These are phyloP conservation scores for Erysiphe pisi DNA, from an alignment of 2,329 filamentous ascomycete species.

Conservation along the genomic window DNA sequence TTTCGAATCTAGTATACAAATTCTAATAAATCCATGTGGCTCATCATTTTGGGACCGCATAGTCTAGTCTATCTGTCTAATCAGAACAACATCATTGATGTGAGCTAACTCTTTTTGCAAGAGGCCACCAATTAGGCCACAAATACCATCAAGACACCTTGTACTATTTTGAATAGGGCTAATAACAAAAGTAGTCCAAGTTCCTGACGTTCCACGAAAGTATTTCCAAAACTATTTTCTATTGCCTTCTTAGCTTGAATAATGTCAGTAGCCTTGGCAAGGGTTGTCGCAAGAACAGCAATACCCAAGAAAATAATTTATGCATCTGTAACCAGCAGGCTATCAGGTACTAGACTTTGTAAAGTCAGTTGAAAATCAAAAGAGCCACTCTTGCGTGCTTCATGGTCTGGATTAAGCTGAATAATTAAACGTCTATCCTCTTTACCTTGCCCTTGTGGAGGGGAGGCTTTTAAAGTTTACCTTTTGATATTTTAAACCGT, in stretches of 20 bases:
- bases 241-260: slow-evolving; percentile 17
- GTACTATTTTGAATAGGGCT: background rate
- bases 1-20: too few relatives aligned
- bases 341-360: background rate
- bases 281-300: slow-evolving; percentile 11
- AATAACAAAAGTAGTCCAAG: slow-evolving; percentile 21
- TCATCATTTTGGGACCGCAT: too few relatives aligned
- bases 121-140: background rate
- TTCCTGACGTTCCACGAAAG: slow-evolving; percentile 18
- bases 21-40: too few relatives aligned
- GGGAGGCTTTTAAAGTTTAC: background rate
- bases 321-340: background rate
- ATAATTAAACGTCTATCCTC: slow-evolving; percentile 13
- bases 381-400: background rate
- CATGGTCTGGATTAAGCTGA: background rate
- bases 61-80: background rate
- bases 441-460: slow-evolving; percentile 10
- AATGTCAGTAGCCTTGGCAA: slow-evolving; percentile 15
- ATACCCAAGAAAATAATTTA: slow-evolving; percentile 10
- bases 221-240: slow-evolving; percentile 10
- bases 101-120: background rate
- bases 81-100: background rate
- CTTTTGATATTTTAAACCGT: background rate
- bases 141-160: background rate
- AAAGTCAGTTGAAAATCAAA: background rate